These are phyloP conservation scores for Bertia moriformis DNA, from an alignment of 2,329 filamentous ascomycete genomes.

Conservation along the genomic window DNA sequence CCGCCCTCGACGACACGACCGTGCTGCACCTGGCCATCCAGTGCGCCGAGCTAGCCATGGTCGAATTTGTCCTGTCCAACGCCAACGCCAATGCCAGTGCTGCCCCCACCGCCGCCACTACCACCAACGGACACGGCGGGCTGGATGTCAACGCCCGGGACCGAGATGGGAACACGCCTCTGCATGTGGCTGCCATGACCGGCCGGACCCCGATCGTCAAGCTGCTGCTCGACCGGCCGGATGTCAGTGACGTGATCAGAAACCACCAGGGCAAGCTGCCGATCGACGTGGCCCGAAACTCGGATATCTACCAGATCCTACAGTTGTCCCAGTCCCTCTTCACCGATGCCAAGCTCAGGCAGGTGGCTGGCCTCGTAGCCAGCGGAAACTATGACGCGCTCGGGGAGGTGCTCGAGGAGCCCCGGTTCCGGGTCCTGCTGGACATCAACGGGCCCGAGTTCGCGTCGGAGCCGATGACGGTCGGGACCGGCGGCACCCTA, in stretches of 20 bases:
- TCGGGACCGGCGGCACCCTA: conserved; percentile 75
- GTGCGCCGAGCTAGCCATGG: conserved; percentile 80
- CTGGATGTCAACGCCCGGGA: conserved; percentile 81
- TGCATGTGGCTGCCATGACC: conserved; percentile 75
- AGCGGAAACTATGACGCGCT: conserved; percentile 63
- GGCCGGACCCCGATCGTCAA: conserved; percentile 70
- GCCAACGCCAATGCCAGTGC: too few species aligned
- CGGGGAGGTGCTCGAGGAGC: conserved; percentile 69
- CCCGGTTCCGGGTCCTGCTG: conserved; percentile 68
- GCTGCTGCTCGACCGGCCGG: conserved; percentile 66
- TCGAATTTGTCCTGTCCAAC: conserved; percentile 84
- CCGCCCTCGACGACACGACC: conserved; percentile 67
- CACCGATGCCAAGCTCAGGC: conserved; percentile 69
- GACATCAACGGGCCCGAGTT: conserved; percentile 90
- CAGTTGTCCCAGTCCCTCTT: conserved; percentile 83
- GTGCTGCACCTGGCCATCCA: conserved; percentile 89
- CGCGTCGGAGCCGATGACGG: conserved; percentile 62
- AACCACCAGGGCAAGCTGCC: conserved; percentile 77
- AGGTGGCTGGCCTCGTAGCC: conserved; percentile 67
- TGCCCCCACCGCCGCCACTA: too few species aligned
- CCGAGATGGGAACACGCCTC: conserved; percentile 82
- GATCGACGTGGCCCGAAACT: conserved; percentile 76
- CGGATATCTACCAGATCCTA: conserved; percentile 89
- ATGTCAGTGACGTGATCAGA: conserved; percentile 74
- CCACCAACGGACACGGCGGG: too few species aligned